Percentiles rank a stretch among this genome's conserved stretches.
phyloP scores from a whole-genome alignment of 768 basidiomycete genomes.

The Mycena rosella region DNA sequence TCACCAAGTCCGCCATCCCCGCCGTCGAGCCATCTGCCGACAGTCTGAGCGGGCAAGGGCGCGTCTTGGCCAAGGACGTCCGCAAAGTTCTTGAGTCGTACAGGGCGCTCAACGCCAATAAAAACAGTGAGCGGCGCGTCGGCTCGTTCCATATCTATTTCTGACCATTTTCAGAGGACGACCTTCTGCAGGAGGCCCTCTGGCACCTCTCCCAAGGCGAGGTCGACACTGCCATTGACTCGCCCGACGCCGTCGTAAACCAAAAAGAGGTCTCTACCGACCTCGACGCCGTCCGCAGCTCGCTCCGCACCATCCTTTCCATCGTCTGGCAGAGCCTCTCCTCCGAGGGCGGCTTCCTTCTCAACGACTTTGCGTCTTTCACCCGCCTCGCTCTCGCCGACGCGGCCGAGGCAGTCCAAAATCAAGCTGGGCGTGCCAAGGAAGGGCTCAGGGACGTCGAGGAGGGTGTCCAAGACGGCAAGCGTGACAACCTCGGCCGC shows the following conservation, averaged over 20 bases:
- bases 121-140: conserved; percentile 62
- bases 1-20: conserved; percentile 63
- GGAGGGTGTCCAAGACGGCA: conserved; percentile 68
- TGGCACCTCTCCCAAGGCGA: conserved; percentile 75
- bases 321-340: conserved; percentile 67
- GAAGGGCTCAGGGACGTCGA: conserved; percentile 67
- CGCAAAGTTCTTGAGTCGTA: conserved; percentile 69
- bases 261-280: conserved; percentile 64
- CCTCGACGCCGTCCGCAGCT: conserved; percentile 59
- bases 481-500: conserved; percentile 69
- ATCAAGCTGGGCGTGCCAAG: conserved; percentile 64
- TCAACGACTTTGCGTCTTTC: conserved; percentile 76
- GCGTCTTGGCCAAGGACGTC: conserved; percentile 62
- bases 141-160: not conserved
- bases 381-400: conserved; percentile 75
- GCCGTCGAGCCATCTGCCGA: conserved; percentile 56
- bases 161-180: conserved; percentile 60
- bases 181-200: conserved; percentile 72
- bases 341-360: conserved; percentile 65
- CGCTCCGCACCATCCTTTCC: conserved; percentile 64
- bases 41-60: conserved; percentile 69
- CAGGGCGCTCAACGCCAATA: conserved; percentile 64
- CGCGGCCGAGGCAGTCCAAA: conserved; percentile 70
- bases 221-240: conserved; percentile 52
- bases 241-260: conserved; percentile 46